Conservation (phyloP, 257 asterid genomes). For the Nicotiana otophora region DNA sequence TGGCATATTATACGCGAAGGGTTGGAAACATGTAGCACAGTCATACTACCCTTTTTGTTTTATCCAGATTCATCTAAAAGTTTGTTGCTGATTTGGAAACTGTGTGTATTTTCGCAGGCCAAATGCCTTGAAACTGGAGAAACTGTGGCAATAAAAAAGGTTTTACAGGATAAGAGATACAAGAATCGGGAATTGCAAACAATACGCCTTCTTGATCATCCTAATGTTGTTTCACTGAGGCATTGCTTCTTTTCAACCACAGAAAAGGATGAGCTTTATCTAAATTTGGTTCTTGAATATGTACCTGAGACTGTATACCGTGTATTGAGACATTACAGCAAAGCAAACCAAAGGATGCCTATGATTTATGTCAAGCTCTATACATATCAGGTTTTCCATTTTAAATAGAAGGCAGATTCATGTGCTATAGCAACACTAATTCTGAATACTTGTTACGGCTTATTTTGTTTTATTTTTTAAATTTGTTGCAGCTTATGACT, state of each 20-base stretch:
- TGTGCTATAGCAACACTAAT: neutral
- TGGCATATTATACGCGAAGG: neutral
- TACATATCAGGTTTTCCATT: constrained; percentile 19
- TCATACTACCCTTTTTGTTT: neutral
- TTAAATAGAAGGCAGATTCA: neutral
- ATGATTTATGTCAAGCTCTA: constrained; percentile 24
- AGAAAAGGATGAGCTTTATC: constrained; percentile 22
- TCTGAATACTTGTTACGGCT: neutral
- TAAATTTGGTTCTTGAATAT: constrained; percentile 27
- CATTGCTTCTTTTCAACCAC: constrained; percentile 29
- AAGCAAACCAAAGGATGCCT: constrained; percentile 23
- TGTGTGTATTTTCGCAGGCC: constrained; percentile 14
- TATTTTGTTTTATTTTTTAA: neutral
- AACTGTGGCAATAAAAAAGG: constrained; percentile 25
- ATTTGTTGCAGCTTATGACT: neutral
- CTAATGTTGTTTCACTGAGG: constrained; percentile 23
- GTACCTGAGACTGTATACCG: constrained; percentile 24
- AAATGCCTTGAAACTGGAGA: constrained; percentile 31
- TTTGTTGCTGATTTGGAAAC: neutral
- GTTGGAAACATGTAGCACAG: neutral
- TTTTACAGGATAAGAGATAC: constrained; percentile 27
- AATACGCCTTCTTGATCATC: constrained; percentile 24
- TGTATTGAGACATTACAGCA: constrained; percentile 22
- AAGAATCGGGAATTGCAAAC: constrained; percentile 27
- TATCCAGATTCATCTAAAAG: neutral